Conservation (phyloP, 2,329 filamentous ascomycete species). For the Colletotrichum camelliae region DNA sequence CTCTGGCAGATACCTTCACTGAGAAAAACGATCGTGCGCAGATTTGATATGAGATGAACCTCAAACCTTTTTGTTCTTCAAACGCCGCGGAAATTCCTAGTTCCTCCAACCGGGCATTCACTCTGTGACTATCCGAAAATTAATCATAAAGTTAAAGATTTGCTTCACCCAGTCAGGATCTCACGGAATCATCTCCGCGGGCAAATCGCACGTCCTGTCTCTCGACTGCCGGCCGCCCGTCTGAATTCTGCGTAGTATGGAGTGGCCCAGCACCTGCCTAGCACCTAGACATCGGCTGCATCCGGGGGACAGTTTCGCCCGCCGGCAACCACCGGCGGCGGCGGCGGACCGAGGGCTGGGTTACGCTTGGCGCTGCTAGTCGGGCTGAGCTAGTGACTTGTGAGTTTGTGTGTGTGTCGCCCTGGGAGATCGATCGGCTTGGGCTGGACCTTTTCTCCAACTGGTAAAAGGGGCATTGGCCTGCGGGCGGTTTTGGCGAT, state of each 20-base stretch:
- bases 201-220: not conserved
- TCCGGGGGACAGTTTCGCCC: not conserved
- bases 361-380: not conserved
- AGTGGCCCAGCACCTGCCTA: not conserved
- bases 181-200: not conserved
- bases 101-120: not conserved
- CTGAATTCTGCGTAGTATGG: not conserved
- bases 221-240: not conserved
- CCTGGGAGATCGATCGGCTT: not conserved
- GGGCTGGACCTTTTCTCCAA: not conserved
- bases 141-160: not conserved
- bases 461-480: not conserved
- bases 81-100: not conserved
- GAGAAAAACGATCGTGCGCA: not conserved
- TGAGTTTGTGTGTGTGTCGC: not conserved
- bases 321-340: not conserved
- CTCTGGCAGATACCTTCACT: not conserved
- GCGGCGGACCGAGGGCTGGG: not conserved
- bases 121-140: not conserved
- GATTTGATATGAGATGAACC: not conserved
- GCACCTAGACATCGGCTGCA: not conserved
- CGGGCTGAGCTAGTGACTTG: not conserved
- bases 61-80: not conserved
- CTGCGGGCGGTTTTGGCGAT: not conserved
- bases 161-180: not conserved